Evolutionary conservation across 2,329 filamentous ascomycete species (phyloP), one percentile per base, ranked within the genome.

Genomic region (Verticillium dahliae): DNA sequence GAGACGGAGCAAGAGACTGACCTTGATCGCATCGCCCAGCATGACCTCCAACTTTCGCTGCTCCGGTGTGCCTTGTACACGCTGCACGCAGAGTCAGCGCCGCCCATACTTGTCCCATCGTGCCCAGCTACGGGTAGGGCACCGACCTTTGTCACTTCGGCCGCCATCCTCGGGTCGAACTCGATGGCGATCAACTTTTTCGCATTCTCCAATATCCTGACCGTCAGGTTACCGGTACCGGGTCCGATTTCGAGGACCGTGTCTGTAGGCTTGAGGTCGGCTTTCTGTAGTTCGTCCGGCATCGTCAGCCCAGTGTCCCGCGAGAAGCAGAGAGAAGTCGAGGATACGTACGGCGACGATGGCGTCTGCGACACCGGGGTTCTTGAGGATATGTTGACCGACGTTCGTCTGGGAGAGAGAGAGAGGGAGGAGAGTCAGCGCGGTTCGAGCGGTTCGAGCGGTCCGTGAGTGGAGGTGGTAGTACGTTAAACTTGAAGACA

Each of bases 121-220:
- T 31, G 18, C 33, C 27, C n/a, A 22, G 22, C 27, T 27, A 4
- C 27, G 27, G 0, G 18, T 10, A 27, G 4, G 13, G 45, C 39
- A 22, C 35, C 35, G 13, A 65, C 87, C 89, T 94, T 96, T 56
- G 91, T 95, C 65, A 97, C 85, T 78, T 98, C 95, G 62, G 94
- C 94, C 13, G 92, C 92, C 95, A 98, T 98, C 71, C 95, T 85
- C 22, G 95, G 93, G 77, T 99, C 95, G 74, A 97, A 84, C 79
- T 99, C 95, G 58, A 97, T 91, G 4, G 91, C 90, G 58, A 93
- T 90, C 57, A 82, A 78, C 64, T 90, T 91, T 75, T 92, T 93
- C 27, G 91, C 92, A 65, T 91, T 90, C 69, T 95, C 91, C 33
- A 98, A 80, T 63, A 98, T 97, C 62, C 91, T 85, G 33, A 95